These are phyloP conservation scores for Fusarium phyllophilum DNA, from an alignment of 2,329 filamentous ascomycete species.

Conservation along the genomic window DNA sequence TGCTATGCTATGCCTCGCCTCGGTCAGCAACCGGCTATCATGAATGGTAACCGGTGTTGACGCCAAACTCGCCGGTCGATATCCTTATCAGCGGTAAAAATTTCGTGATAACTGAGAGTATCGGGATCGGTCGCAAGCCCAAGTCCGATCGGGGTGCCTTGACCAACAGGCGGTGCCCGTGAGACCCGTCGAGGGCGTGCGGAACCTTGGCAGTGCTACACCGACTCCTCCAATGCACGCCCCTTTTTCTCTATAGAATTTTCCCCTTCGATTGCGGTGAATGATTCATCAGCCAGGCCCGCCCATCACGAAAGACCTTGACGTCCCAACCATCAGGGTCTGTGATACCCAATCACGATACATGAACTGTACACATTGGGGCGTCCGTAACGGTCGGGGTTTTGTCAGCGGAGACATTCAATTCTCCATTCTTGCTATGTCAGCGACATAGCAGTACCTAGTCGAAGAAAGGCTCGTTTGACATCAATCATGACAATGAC, in stretches of 20 bases:
- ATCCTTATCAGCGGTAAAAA: constrained; percentile 33
- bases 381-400: constrained; percentile 16
- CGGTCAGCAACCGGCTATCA: constrained; percentile 22
- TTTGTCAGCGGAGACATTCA: constrained; percentile 31
- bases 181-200: constrained; percentile 10
- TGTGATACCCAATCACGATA: constrained; percentile 19
- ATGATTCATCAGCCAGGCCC: constrained; percentile 39
- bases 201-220: background rate
- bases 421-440: constrained; percentile 7
- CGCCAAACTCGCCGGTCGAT: constrained; percentile 21
- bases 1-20: constrained; percentile 17
- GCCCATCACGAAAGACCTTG: constrained; percentile 28
- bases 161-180: constrained; percentile 14
- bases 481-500: constrained; percentile 8
- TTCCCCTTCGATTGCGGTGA: constrained; percentile 20
- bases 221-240: constrained; percentile 3
- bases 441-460: background rate
- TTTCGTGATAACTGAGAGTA: constrained; percentile 27
- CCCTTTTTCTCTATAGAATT: background rate
- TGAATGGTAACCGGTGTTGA: constrained; percentile 14
- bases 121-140: constrained; percentile 34
- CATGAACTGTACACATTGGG: constrained; percentile 8
- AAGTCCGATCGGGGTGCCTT: constrained; percentile 30
- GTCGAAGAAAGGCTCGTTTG: constrained; percentile 6
- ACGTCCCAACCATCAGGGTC: constrained; percentile 27